Evolutionary conservation across 148 eudicot species (phyloP).

Genomic region (Mesembryanthemum crystallinum): DNA sequence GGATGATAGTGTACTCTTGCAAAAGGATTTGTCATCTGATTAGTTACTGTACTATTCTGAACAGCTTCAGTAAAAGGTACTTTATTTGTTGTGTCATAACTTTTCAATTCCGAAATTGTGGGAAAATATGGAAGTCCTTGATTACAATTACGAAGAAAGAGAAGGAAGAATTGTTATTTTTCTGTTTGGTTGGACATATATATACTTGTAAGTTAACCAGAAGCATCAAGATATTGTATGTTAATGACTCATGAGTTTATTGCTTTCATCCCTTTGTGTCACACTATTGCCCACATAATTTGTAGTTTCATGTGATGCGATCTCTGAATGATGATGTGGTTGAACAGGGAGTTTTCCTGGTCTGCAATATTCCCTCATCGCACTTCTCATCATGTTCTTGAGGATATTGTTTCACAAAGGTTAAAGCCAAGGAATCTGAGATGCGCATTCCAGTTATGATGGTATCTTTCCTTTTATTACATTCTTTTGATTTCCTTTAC

Average conservation of each 20-base stretch:
- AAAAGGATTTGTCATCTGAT: conserved; percentile 1
- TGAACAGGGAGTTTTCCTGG: not conserved
- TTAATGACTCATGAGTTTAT: not conserved
- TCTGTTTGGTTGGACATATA: not conserved
- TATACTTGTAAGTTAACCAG: not conserved
- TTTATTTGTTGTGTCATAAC: not conserved
- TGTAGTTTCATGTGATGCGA: not conserved
- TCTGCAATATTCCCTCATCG: not conserved
- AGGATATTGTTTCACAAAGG: not conserved
- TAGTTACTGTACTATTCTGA: not conserved
- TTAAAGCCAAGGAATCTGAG: not conserved
- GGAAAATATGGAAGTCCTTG: not conserved
- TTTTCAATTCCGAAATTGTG: not conserved
- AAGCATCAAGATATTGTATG: not conserved
- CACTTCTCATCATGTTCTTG: not conserved
- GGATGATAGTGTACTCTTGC: not conserved
- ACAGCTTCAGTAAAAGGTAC: conserved; percentile 4
- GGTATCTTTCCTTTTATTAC: not conserved
- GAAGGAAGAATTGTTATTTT: not conserved
- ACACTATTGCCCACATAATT: not conserved
- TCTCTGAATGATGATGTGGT: not conserved
- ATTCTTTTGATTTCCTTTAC: not conserved
- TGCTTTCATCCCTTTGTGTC: not conserved
- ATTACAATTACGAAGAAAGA: too few species aligned
- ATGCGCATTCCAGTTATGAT: not conserved